A percentile compares a stretch with the other conserved stretches of the same genome.
phyloP scores from a whole-genome alignment of 371 early-diverging fungal genomes.

The Apophysomyces trapeziformis region DNA sequence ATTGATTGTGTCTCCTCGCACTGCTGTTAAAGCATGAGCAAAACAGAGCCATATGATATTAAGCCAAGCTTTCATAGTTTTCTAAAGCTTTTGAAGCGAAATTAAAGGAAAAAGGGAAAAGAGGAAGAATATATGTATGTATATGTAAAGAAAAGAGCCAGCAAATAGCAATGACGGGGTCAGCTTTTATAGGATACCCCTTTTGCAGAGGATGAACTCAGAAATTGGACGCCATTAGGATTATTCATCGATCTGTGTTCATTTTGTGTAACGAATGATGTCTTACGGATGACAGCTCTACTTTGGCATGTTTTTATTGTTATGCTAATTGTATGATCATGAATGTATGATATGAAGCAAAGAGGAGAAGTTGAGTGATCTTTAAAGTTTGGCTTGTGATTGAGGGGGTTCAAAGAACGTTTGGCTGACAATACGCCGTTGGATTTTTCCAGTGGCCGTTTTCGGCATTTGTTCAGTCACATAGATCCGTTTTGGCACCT shows the following conservation, averaged over 20 bases:
- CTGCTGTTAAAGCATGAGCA: neutral
- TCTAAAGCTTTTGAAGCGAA: neutral
- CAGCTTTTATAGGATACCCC: too few relatives aligned
- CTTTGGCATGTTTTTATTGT: neutral
- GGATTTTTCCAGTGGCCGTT: slow-evolving; percentile 79
- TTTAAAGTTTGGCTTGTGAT: slow-evolving; percentile 52
- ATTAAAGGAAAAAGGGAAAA: slow-evolving; percentile 10
- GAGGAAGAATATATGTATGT: neutral
- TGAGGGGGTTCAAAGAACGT: slow-evolving; percentile 48
- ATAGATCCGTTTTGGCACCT: slow-evolving; percentile 78
- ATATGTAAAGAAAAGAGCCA: too few relatives aligned
- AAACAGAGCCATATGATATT: neutral
- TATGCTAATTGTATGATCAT: neutral
- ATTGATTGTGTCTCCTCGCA: neutral
- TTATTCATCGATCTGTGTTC: too few relatives aligned
- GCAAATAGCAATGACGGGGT: too few relatives aligned
- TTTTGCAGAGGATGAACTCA: too few relatives aligned
- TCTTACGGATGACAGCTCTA: too few relatives aligned
- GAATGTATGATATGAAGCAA: neutral
- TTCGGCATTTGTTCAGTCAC: slow-evolving; percentile 74
- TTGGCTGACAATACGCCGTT: slow-evolving; percentile 59
- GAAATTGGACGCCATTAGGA: too few relatives aligned
- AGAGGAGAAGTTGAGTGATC: neutral
- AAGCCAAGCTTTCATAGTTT: neutral
- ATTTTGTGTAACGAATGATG: too few relatives aligned